These are phyloP conservation scores for Oryza australiensis DNA, from an alignment of 176 grass and related monocot genomes.

Conservation along the genomic window DNA sequence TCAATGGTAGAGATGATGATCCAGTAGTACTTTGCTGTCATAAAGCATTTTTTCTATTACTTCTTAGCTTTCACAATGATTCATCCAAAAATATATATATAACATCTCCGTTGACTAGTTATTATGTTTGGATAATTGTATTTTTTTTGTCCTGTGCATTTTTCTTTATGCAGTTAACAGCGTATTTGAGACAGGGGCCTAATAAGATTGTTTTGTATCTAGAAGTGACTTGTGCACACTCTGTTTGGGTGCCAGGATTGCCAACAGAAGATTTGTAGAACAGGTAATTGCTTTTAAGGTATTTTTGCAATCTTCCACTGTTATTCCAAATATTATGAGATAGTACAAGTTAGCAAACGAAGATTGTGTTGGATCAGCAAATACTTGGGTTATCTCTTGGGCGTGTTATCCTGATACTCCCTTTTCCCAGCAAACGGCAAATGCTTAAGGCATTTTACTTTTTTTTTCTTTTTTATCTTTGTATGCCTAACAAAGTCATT, in stretches of 20 bases:
- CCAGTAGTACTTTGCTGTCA: conserved; percentile 49
- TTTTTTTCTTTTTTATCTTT: too few species aligned
- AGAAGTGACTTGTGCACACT: conserved; percentile 60
- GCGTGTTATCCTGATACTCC: too few species aligned
- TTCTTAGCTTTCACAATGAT: not conserved
- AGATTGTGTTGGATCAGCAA: not conserved
- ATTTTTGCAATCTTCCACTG: conserved; percentile 9
- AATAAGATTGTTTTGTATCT: conserved; percentile 67
- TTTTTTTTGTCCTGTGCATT: not conserved
- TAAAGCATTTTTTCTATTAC: conserved; percentile 26
- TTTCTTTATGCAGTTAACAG: conserved; percentile 47
- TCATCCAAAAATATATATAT: not conserved
- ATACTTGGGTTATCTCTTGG: not conserved
- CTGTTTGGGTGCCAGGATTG: conserved; percentile 79
- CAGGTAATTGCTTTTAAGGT: conserved; percentile 34
- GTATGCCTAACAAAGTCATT: too few species aligned
- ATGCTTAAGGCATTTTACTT: too few species aligned
- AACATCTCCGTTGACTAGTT: not conserved
- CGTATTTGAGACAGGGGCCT: conserved; percentile 49
- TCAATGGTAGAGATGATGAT: conserved; percentile 77
- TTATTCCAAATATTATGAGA: not conserved
- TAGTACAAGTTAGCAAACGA: not conserved
- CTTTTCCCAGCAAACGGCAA: too few species aligned
- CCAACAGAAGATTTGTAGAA: conserved; percentile 55
- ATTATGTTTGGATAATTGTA: not conserved